phyloP scores from a whole-genome alignment of 768 basidiomycete genomes.

The Lepiota subincarnata region DNA sequence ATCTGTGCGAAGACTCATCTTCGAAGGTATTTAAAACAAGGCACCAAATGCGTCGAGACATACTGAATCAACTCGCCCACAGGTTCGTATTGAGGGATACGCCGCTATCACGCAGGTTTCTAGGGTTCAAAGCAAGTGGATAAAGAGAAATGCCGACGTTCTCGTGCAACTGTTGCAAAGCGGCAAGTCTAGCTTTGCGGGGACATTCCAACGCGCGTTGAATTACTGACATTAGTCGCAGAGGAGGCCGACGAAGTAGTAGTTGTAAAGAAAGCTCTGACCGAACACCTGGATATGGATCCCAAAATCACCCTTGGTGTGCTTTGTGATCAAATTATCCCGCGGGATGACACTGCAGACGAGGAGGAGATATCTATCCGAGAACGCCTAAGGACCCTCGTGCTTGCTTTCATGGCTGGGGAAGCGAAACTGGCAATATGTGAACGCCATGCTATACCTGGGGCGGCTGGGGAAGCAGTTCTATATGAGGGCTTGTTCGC shows the following conservation, averaged over 20 bases:
- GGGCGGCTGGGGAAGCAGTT: constrained; percentile 42
- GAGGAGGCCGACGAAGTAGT: constrained; percentile 65
- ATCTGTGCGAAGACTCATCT: constrained; percentile 69
- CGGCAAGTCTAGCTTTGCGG: constrained; percentile 37
- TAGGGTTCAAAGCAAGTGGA: constrained; percentile 47
- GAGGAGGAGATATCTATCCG: constrained; percentile 57
- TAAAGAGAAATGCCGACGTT: constrained; percentile 72
- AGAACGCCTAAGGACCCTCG: constrained; percentile 53
- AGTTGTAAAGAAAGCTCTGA: constrained; percentile 56
- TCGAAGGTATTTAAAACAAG: constrained; percentile 31
- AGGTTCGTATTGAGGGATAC: constrained; percentile 74
- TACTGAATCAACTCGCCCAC: not conserved
- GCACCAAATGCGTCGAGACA: not conserved
- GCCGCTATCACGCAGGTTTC: constrained; percentile 48
- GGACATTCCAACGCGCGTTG: not conserved
- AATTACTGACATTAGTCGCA: constrained; percentile 17
- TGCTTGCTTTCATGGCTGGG: constrained; percentile 53
- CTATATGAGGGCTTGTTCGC: constrained; percentile 44
- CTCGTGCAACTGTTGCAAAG: constrained; percentile 72
- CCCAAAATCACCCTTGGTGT: constrained; percentile 58
- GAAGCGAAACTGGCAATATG: constrained; percentile 44
- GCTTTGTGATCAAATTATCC: constrained; percentile 62
- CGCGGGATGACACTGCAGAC: constrained; percentile 45
- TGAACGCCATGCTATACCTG: constrained; percentile 38
- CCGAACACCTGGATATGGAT: constrained; percentile 63